A percentile compares a stretch with the other conserved stretches of the same genome.
phyloP scores from a whole-genome alignment of 805 yeast species.

The Kluyveromyces dobzhanskii region DNA sequence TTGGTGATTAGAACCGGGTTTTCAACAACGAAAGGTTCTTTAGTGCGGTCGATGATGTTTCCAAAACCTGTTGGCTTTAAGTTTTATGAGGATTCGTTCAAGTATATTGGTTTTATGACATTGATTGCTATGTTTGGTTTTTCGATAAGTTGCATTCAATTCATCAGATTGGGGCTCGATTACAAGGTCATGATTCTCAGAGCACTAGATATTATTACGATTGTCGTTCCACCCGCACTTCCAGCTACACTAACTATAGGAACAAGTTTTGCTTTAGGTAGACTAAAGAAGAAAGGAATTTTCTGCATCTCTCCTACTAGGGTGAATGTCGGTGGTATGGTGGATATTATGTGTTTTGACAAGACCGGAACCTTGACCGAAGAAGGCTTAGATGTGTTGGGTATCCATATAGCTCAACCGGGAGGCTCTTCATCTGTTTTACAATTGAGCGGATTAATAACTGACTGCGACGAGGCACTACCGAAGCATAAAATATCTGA shows the following conservation, averaged over 20 bases:
- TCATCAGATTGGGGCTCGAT: constrained; percentile 67
- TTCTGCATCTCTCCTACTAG: constrained; percentile 92
- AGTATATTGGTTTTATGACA: constrained; percentile 93
- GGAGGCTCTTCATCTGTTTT: constrained; percentile 8
- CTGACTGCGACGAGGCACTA: constrained; percentile 16
- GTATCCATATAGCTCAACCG: constrained; percentile 37
- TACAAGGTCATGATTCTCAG: constrained; percentile 66
- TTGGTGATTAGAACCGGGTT: constrained; percentile 86
- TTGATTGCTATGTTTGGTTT: constrained; percentile 79
- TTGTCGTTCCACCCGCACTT: constrained; percentile 96
- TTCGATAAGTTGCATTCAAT: constrained; percentile 71
- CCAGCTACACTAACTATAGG: constrained; percentile 98
- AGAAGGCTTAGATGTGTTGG: constrained; percentile 86
- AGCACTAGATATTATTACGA: constrained; percentile 89
- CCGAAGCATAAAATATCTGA: constrained; percentile 24
- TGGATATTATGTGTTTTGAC: constrained; percentile 87
- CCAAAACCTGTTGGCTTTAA: constrained; percentile 93
- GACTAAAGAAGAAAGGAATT: constrained; percentile 60
- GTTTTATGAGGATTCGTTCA: constrained; percentile 89
- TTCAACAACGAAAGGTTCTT: constrained; percentile 89
- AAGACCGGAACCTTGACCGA: constrained; percentile 97
- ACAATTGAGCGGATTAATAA: constrained; percentile 23
- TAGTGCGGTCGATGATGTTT: constrained; percentile 90
- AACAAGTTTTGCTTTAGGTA: constrained; percentile 78
- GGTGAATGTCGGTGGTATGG: constrained; percentile 91